phyloP scores from a whole-genome alignment of 1,284 basidiomycete species.

The Rhodofomes roseus region DNA sequence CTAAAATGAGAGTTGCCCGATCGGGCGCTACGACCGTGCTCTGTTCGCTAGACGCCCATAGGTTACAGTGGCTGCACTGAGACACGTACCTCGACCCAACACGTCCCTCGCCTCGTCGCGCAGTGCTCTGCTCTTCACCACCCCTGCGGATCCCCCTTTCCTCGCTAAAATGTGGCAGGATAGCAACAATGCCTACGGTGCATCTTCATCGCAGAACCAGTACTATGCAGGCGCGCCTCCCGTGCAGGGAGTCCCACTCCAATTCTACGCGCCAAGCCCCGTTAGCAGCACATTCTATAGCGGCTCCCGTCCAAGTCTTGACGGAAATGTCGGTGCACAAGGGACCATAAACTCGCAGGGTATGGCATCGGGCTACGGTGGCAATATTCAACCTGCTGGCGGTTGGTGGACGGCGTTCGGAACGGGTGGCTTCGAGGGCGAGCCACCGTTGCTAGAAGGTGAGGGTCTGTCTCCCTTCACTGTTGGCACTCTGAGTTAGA shows the following conservation, averaged over 20 bases:
- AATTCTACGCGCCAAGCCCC: conserved; percentile 63
- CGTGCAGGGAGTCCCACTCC: conserved; percentile 53
- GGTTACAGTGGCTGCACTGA: background rate
- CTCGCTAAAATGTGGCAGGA: conserved; percentile 67
- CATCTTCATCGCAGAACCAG: conserved; percentile 50
- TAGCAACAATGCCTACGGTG: conserved; percentile 42
- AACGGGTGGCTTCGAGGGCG: conserved; percentile 92
- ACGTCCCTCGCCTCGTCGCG: background rate
- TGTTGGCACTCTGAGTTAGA: background rate
- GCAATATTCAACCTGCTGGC: conserved; percentile 67
- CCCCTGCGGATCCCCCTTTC: conserved; percentile 1
- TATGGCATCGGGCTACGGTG: conserved; percentile 51
- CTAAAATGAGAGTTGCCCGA: background rate
- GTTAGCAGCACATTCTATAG: conserved; percentile 60
- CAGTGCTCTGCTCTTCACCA: background rate
- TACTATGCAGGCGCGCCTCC: conserved; percentile 49
- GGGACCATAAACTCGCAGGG: conserved; percentile 48
- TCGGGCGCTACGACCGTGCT: background rate
- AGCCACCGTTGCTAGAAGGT: conserved; percentile 92
- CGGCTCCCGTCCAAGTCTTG: conserved; percentile 67
- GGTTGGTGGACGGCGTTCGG: conserved; percentile 96
- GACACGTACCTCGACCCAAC: conserved; percentile 1
- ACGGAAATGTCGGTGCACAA: conserved; percentile 61
- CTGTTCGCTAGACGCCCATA: background rate
- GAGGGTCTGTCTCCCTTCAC: conserved; percentile 13